Evolutionary conservation across 2,329 filamentous ascomycete species (phyloP).

Genomic region (Beauveria rudraprayagi): DNA sequence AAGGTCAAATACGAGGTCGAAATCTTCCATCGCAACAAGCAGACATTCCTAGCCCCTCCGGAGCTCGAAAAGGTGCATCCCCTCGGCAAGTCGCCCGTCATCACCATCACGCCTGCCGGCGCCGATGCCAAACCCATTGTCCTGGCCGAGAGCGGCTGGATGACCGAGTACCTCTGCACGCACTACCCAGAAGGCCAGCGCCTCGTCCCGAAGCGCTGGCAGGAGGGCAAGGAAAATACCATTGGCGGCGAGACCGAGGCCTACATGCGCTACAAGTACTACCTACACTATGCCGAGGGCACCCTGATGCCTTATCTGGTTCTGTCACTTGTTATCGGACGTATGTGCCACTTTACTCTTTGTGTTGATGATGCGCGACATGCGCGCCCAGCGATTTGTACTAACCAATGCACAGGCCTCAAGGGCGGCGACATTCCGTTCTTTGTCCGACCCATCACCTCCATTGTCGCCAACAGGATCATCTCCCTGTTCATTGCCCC

Average conservation of each 20-base stretch:
- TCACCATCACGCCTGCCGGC: constrained; percentile 50
- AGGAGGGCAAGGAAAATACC: constrained; percentile 48
- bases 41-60: constrained; percentile 61
- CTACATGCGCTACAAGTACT: constrained; percentile 55
- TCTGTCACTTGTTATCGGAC: constrained; percentile 50
- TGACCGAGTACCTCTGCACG: constrained; percentile 75
- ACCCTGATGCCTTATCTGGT: constrained; percentile 68
- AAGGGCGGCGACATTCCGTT: constrained; percentile 41
- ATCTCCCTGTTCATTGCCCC: constrained; percentile 36
- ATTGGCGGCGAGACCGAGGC: constrained; percentile 53
- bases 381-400: not conserved
- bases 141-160: constrained; percentile 73
- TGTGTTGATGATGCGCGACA: not conserved
- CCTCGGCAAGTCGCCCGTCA: constrained; percentile 76
- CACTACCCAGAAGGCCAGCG: constrained; percentile 40
- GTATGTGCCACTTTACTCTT: constrained; percentile 28
- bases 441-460: constrained; percentile 44
- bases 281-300: constrained; percentile 80
- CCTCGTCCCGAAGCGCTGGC: constrained; percentile 47
- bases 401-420: constrained; percentile 26
- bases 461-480: constrained; percentile 33
- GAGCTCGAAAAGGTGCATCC: constrained; percentile 74
- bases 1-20: constrained; percentile 72
- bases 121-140: constrained; percentile 40
- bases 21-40: constrained; percentile 60